These are phyloP conservation scores for Coniosporium apollinis DNA, from an alignment of 495 filamentous ascomycete genomes.

Conservation along the genomic window DNA sequence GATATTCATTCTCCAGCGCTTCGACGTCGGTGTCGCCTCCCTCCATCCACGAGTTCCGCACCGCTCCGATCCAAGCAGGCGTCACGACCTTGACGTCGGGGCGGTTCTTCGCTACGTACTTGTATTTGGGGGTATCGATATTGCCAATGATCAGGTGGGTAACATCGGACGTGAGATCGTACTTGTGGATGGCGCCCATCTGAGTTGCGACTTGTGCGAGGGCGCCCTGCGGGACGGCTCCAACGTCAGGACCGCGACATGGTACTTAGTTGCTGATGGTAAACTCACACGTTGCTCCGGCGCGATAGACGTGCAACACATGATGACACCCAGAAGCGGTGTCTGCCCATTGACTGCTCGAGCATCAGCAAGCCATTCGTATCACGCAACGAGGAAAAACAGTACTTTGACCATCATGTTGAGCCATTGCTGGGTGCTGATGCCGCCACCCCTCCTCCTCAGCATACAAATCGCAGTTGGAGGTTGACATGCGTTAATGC, in stretches of 20 bases:
- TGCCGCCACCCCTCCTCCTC: neutral
- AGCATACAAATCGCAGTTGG: neutral
- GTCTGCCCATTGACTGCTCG: constrained; percentile 12
- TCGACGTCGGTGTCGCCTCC: constrained; percentile 64
- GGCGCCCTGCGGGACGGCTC: constrained; percentile 54
- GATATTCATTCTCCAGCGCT: constrained; percentile 44
- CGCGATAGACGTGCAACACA: constrained; percentile 83
- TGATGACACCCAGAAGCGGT: constrained; percentile 63
- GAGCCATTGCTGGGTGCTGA: neutral
- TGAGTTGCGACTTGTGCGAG: constrained; percentile 51
- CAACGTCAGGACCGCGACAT: too few relatives aligned
- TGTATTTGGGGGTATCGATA: constrained; percentile 79
- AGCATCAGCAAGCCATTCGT: neutral
- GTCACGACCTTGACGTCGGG: constrained; percentile 67
- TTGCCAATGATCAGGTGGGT: constrained; percentile 89
- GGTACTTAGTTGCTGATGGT: neutral
- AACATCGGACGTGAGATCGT: constrained; percentile 88
- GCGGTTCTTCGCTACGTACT: constrained; percentile 79
- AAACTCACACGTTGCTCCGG: constrained; percentile 61
- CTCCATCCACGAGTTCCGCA: constrained; percentile 64
- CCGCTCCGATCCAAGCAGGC: constrained; percentile 68
- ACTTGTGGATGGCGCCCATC: constrained; percentile 73
- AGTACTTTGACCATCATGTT: neutral
- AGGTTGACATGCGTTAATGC: neutral
- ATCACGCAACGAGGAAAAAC: neutral